Evolutionary conservation across 257 asterid genomes (phyloP), one percentile per base, ranked within the genome.

Genomic region (Anisodus tanguticus): DNA sequence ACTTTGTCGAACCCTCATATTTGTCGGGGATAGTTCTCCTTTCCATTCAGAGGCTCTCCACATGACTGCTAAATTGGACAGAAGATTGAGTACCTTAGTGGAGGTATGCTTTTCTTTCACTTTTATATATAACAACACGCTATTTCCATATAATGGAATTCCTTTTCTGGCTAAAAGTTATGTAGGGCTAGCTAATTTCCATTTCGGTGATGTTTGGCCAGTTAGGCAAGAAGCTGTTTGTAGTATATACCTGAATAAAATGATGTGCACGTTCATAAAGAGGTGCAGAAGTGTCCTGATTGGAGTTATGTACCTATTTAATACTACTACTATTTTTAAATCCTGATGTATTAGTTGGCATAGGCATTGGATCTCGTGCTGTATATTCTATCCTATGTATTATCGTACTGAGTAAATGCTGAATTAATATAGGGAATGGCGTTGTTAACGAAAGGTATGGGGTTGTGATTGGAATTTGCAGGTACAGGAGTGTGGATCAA

Each of bases 401-500:
- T 37, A 69, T 69, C 4, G 80, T 9, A 72, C n/a, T n/a, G 5
- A 45, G 57, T 71, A 45, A 45, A 45, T 71, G 39, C 11, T 35
- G 57, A 71, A 22, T 43, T 43, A 71, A 43, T 71, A 70, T 43
- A 70, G 79, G 79, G 58, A 71, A 71, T 71, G 58, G 58, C 45
- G 80, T 71, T 71, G 55, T 70, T 70, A 22, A 70, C 37, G 58
- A 71, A 45, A 71, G n/a, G 37, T 47, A 72, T 47, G 59, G 80
- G 80, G n/a, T n/a, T 71, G 58, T 71, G 17, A 71, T 71, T 71
- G 58, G 7, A 71, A 45, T 72, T 47, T 47, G 60, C 91, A 95
- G 98, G 98, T 95, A 39, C 95, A 90, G 45, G 87, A 88, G 15
- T 95, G 98, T 82, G 98, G 98, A 86, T 95, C 98, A 72, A 90